Evolutionary conservation across 768 basidiomycete species (phyloP).

Genomic region (Podaxis carcinomalis): DNA sequence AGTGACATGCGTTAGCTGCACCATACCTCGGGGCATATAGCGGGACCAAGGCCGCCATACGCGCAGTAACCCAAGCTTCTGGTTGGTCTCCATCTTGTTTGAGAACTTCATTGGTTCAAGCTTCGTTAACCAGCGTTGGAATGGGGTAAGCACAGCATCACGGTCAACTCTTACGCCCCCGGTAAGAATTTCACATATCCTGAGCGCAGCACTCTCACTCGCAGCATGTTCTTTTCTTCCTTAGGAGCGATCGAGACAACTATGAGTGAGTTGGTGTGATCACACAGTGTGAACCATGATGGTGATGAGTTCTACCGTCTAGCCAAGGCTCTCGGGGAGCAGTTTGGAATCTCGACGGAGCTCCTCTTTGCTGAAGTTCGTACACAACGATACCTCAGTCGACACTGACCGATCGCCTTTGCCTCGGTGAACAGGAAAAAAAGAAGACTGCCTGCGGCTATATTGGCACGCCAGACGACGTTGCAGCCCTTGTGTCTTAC

Average conservation of each 20-base stretch:
- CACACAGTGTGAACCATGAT: background rate
- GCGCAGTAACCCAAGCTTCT: conserved; percentile 35
- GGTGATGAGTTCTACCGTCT: background rate
- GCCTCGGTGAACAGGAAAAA: background rate
- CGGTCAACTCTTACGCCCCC: conserved; percentile 24
- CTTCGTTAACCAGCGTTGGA: conserved; percentile 15
- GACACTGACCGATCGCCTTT: too few species aligned
- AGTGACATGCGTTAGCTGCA: background rate
- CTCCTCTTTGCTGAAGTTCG: background rate
- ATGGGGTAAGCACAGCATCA: conserved; percentile 18
- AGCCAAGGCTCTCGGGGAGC: conserved; percentile 1
- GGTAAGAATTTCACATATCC: conserved; percentile 5
- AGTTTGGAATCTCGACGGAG: background rate
- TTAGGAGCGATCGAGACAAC: conserved; percentile 1
- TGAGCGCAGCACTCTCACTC: background rate
- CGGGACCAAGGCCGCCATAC: conserved; percentile 37
- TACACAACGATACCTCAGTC: background rate
- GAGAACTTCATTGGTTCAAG: background rate
- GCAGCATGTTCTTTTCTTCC: background rate
- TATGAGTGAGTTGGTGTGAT: background rate
- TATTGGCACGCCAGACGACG: conserved; percentile 10
- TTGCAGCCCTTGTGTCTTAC: conserved; percentile 18
- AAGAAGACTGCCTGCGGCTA: conserved; percentile 2
- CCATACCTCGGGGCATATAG: conserved; percentile 20
- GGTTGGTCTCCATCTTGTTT: conserved; percentile 17